These are phyloP conservation scores for Penicillium waksmanii DNA, from an alignment of 495 filamentous ascomycete species.

Conservation along the genomic window DNA sequence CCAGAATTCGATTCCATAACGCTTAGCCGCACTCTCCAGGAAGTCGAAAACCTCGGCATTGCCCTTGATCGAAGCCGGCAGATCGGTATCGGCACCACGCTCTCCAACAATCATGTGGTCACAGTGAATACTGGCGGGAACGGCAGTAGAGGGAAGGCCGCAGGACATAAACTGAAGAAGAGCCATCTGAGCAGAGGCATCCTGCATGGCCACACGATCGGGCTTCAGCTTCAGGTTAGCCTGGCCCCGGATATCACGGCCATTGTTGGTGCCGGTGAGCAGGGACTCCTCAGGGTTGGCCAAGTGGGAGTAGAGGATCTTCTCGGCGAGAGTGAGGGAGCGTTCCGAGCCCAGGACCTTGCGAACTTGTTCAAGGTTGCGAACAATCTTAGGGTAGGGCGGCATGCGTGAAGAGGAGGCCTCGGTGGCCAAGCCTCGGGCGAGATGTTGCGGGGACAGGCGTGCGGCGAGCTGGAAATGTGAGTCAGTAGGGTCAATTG, in stretches of 20 bases:
- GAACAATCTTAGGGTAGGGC: slow-evolving; percentile 37
- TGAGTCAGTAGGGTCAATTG: slow-evolving; percentile 13
- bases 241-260: slow-evolving; percentile 75
- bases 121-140: slow-evolving; percentile 97
- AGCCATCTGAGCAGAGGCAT: slow-evolving; percentile 98
- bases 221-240: slow-evolving; percentile 98
- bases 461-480: slow-evolving; percentile 28
- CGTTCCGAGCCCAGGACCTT: slow-evolving; percentile 44
- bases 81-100: slow-evolving; percentile 83
- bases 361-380: slow-evolving; percentile 36
- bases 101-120: slow-evolving; percentile 97
- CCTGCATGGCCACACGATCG: slow-evolving; percentile 97
- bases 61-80: slow-evolving; percentile 82
- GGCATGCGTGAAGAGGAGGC: slow-evolving; percentile 37
- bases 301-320: slow-evolving; percentile 96
- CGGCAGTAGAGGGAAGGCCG: slow-evolving; percentile 85
- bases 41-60: slow-evolving; percentile 99
- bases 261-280: slow-evolving; percentile 57
- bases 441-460: slow-evolving; percentile 33
- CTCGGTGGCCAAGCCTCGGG: slow-evolving; percentile 37
- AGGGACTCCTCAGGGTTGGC: slow-evolving; percentile 70
- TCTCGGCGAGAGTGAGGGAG: slow-evolving; percentile 87
- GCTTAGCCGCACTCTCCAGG: slow-evolving; percentile 89
- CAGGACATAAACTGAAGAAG: slow-evolving; percentile 98
- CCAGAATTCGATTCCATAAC: slow-evolving; percentile 99